A percentile compares a stretch with the other conserved stretches of the same genome.
phyloP scores from a whole-genome alignment of 2,329 filamentous ascomycete genomes.

The Penicillium nordicum region DNA sequence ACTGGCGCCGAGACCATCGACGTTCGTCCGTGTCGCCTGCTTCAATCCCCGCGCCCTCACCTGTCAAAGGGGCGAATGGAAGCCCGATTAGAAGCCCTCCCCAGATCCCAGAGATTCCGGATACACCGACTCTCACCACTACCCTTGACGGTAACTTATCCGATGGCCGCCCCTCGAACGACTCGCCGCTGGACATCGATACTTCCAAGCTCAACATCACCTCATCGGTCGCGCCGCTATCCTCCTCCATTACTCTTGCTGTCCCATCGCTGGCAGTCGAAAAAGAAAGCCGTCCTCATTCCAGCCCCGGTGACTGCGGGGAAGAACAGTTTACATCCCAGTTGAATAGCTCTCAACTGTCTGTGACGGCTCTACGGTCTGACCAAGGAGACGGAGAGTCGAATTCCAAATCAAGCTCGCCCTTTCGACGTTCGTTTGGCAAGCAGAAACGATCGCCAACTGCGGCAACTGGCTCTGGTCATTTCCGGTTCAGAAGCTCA shows the following conservation, averaged over 20 bases:
- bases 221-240: conserved; percentile 25
- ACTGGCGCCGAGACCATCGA: conserved; percentile 41
- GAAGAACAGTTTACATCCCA: conserved; percentile 24
- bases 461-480: conserved; percentile 22
- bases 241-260: conserved; percentile 29
- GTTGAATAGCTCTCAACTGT: conserved; percentile 28
- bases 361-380: conserved; percentile 17
- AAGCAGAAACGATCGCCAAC: conserved; percentile 33
- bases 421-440: conserved; percentile 36
- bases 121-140: conserved; percentile 28
- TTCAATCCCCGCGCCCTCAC: conserved; percentile 21
- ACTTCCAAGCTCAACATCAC: conserved; percentile 22
- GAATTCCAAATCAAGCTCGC: conserved; percentile 32
- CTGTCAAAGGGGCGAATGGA: conserved; percentile 19
- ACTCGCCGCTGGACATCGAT: conserved; percentile 25
- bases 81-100: conserved; percentile 26
- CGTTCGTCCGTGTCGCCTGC: conserved; percentile 33
- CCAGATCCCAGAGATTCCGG: conserved; percentile 33
- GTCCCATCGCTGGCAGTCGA: conserved; percentile 28
- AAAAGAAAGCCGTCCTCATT: conserved; percentile 28
- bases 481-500: conserved; percentile 30
- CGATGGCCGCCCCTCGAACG: conserved; percentile 21
- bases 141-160: conserved; percentile 26
- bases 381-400: conserved; percentile 29
- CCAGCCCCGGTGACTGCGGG: conserved; percentile 31